Base-by-base conservation (phyloP, 1,284 basidiomycete species). In the Boletus hoseneyae region DNA sequence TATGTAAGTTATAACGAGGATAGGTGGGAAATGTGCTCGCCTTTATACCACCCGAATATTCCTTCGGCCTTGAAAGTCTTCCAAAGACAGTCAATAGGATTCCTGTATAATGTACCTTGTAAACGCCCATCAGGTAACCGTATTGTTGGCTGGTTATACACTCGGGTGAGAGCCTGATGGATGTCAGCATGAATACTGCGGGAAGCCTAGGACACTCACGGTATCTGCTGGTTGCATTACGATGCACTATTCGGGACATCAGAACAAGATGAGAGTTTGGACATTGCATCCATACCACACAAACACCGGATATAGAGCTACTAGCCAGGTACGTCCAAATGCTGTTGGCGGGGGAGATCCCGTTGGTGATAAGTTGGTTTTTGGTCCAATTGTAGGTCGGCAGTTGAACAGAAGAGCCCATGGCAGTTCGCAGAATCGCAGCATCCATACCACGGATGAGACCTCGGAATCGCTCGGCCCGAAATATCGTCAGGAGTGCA, bases 381-480 rank as follows among this genome's bases (percentile, higher is more conserved):
- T 97, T 97, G 30, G 91, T 89, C 70, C 91, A 90, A 61, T 93
- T 96, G 70, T 99, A 99, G 36, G 91, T 91, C 0, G 96, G 96
- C 35, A 99, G 72, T 82, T 99, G 96, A 52, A 89, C 90, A 23
- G 90, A 92, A 46, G 85, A 90, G 30, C 95, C 96, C 90, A 95
- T 97, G 4, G 91, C 86, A 9, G 96, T 98, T 52, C 96, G 79
- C 50, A 99, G 72, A 53, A 97, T 87, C 6, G 96, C 95, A 27
- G 95, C 93, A 62, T 95, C 93, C 40, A 97, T 88, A 34, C 96
- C 96, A 51, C 96, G 83, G 48, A 90, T 74, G 25, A 98, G 75
- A 10, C 96, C 96, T 15, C 83, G 76, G 42, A 84, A 68, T 29
- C 90, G 82, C 65, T 98, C 95, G 3, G 81, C 77, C 47, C 76